phyloP scores from a whole-genome alignment of 768 basidiomycete genomes.

The Boletus rubescentipes region DNA sequence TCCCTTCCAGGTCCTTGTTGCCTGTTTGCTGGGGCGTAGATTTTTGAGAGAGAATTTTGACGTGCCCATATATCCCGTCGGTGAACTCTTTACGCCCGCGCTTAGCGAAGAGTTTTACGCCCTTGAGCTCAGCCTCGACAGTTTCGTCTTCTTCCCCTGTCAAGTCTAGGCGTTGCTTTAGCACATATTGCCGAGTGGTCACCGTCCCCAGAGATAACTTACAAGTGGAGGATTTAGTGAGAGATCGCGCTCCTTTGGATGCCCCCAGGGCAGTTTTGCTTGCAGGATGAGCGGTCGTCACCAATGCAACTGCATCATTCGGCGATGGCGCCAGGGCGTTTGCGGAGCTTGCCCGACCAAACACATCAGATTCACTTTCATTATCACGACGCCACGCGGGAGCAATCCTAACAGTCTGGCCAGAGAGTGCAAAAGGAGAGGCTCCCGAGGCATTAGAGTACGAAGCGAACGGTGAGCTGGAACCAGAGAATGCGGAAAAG shows the following conservation, averaged over 20 bases:
- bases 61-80: slow-evolving; percentile 57
- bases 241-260: not conserved
- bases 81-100: slow-evolving; percentile 48
- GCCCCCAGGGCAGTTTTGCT: not conserved
- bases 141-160: slow-evolving; percentile 71
- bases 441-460: slow-evolving; percentile 25
- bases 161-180: slow-evolving; percentile 21
- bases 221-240: slow-evolving; percentile 18
- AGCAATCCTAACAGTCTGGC: slow-evolving; percentile 12
- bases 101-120: slow-evolving; percentile 52
- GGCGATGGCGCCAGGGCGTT: slow-evolving; percentile 20
- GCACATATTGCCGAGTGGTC: not conserved
- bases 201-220: not conserved
- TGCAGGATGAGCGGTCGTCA: not conserved
- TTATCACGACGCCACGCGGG: slow-evolving; percentile 29
- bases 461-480: slow-evolving; percentile 35
- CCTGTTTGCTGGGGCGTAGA: not conserved
- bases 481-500: slow-evolving; percentile 41
- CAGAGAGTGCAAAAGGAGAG: slow-evolving; percentile 24
- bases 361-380: slow-evolving; percentile 7
- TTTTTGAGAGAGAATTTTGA: slow-evolving; percentile 53
- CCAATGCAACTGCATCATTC: slow-evolving; percentile 13
- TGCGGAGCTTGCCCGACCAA: slow-evolving; percentile 1
- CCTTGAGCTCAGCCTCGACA: slow-evolving; percentile 54
- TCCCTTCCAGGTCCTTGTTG: not conserved